Conservation (phyloP, 176 grass and related monocot species). For the Tuctoria greenei region DNA sequence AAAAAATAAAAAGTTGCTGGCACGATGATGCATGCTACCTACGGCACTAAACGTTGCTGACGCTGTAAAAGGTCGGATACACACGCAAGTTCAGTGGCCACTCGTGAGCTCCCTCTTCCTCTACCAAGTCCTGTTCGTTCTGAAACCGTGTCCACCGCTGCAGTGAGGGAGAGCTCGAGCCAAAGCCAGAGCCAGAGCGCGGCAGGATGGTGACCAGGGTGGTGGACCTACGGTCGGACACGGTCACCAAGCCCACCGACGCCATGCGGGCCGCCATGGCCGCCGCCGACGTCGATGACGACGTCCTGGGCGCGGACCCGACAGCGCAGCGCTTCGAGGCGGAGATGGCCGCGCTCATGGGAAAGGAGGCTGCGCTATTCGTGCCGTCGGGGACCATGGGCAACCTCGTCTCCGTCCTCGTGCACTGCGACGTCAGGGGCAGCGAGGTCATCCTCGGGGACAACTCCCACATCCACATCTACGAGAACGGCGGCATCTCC, state of each 20-base stretch:
- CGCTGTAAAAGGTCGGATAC: neutral
- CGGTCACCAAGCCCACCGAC: constrained; percentile 83
- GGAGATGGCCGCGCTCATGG: constrained; percentile 68
- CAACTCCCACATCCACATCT: constrained; percentile 83
- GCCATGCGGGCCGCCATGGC: constrained; percentile 90
- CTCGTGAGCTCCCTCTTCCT: neutral
- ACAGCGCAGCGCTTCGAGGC: constrained; percentile 62
- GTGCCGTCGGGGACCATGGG: constrained; percentile 97
- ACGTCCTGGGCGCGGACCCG: constrained; percentile 74
- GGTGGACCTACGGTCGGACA: constrained; percentile 92
- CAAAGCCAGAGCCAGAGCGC: neutral
- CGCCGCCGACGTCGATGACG: constrained; percentile 83
- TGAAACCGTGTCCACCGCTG: neutral
- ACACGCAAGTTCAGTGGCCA: neutral
- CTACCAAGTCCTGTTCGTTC: neutral
- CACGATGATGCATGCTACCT: too few species aligned
- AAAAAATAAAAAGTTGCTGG: neutral
- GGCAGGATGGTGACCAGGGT: constrained; percentile 53
- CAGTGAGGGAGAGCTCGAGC: neutral
- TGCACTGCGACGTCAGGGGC: constrained; percentile 76
- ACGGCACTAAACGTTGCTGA: too few species aligned
- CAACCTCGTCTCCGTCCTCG: constrained; percentile 85
- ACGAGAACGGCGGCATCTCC: constrained; percentile 91
- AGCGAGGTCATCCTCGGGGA: constrained; percentile 92
- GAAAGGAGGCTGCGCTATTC: constrained; percentile 87